Evolutionary conservation across 306 rosid species (phyloP).

Genomic region (Cicer bijugum): DNA sequence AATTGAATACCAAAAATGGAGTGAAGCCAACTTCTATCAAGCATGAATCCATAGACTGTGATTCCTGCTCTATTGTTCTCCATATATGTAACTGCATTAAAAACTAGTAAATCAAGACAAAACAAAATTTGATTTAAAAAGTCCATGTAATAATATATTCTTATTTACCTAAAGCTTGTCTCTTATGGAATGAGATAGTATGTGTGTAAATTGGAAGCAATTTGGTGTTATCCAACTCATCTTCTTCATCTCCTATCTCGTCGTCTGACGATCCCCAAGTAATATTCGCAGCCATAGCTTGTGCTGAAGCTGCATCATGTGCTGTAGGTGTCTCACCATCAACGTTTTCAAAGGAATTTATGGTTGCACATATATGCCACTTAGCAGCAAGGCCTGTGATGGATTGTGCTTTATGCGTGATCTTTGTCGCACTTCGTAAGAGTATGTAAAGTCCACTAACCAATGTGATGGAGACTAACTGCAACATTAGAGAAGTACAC

Average conservation of each 20-base stretch:
- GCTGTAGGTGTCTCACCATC: slow-evolving; percentile 63
- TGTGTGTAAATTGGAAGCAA: slow-evolving; percentile 64
- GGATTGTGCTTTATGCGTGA: slow-evolving; percentile 89
- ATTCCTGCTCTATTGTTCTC: slow-evolving; percentile 89
- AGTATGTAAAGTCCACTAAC: slow-evolving; percentile 81
- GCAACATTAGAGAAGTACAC: slow-evolving; percentile 42
- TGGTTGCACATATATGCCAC: slow-evolving; percentile 82
- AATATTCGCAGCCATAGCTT: slow-evolving; percentile 34
- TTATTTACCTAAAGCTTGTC: slow-evolving; percentile 85
- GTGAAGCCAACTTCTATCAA: slow-evolving; percentile 90
- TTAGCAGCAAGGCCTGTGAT: slow-evolving; percentile 80
- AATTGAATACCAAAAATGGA: slow-evolving; percentile 82
- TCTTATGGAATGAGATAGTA: slow-evolving; percentile 83
- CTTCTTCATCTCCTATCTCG: slow-evolving; percentile 67
- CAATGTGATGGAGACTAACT: slow-evolving; percentile 79
- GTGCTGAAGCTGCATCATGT: slow-evolving; percentile 44
- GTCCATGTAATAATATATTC: slow-evolving; percentile 2
- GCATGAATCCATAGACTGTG: slow-evolving; percentile 79
- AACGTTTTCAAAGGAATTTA: slow-evolving; percentile 67
- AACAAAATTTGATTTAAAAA: slow-evolving; percentile 23
- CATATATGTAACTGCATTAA: slow-evolving; percentile 77
- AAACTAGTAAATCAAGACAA: slow-evolving; percentile 29
- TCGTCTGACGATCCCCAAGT: slow-evolving; percentile 67
- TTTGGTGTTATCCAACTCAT: slow-evolving; percentile 73
- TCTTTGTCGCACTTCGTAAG: slow-evolving; percentile 76